Base-by-base conservation (phyloP, 169 alveolate genomes). In the Blepharisma undulans region DNA sequence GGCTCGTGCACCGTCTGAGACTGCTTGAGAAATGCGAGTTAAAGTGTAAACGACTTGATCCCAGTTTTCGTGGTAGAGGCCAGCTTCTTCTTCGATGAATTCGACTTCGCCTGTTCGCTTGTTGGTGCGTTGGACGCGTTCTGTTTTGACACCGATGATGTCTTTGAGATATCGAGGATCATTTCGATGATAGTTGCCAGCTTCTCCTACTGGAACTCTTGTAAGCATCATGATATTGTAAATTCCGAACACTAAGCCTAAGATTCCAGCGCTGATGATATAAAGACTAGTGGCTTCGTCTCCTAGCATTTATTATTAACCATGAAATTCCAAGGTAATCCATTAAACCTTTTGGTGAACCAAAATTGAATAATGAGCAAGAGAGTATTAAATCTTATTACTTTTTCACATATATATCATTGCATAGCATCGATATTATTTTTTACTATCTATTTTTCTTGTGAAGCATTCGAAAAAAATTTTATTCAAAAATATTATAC, bases 1-100 rank as follows among this genome's bases (percentile, higher is more conserved):
- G 34, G 98, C 97, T 79, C 87, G 93, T 32, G 99, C 99, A 59
- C 99, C 99, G 86, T 96, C 97, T 14, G 97, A 93, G 91, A 97
- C 84, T 61, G 76, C 72, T 27, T 60, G 25, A 22, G 84, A 25
- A 71, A 86, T 86, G 27, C 29, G 22, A 27, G 27, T 25, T n/a
- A 86, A 19, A 22, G 82, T n/a, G 66, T 71, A 30, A 72, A 86
- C 84, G 36, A 60, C 33, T 22, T 86, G 59, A 25, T 86, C 91
- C 91, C 91, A 86, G 61, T n/a, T 71, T 32, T 86, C 34, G 36
- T 71, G 66, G 32, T 29, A 86, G 16, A n/a, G 87, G 30, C 27
- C 87, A n/a, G 27, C 87, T 33, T 79, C 66, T 29, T 27, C 87
- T n/a, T 79, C 72, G 29, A n/a, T 27, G 22, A 14, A 25, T 59